A percentile compares a stretch with the other conserved stretches of the same genome.
Conservation (phyloP, 495 filamentous ascomycete genomes). For the Daldinia concentrica region DNA sequence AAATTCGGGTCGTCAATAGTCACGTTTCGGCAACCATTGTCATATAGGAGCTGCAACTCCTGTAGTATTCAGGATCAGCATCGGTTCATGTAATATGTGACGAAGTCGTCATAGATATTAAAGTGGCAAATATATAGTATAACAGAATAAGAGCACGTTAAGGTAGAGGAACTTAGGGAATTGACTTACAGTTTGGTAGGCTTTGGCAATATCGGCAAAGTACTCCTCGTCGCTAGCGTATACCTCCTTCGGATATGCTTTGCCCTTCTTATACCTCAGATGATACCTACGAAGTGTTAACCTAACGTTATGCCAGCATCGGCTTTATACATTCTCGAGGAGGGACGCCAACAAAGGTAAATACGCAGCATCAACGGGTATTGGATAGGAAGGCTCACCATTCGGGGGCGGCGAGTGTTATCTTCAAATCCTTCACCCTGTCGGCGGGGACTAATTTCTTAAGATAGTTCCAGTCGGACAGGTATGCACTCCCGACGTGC, state of each 20-base stretch:
- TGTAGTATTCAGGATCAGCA: conserved; percentile 28
- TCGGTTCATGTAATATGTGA: not conserved
- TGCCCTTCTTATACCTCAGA: conserved; percentile 67
- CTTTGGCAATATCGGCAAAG: conserved; percentile 71
- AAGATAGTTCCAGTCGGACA: conserved; percentile 71
- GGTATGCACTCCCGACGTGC: conserved; percentile 69
- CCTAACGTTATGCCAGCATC: conserved; percentile 48
- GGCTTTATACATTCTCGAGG: not conserved
- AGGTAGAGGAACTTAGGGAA: not conserved
- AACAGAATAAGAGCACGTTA: not conserved
- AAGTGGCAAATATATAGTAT: not conserved
- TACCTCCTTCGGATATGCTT: conserved; percentile 68
- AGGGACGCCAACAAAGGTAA: conserved; percentile 51
- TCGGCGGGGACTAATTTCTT: conserved; percentile 65
- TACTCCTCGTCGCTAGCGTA: conserved; percentile 70
- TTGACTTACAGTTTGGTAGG: conserved; percentile 58
- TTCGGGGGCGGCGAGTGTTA: conserved; percentile 71
- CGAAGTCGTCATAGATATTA: not conserved
- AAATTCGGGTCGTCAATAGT: conserved; percentile 74
- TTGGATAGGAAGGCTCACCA: conserved; percentile 50
- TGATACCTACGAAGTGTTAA: conserved; percentile 55
- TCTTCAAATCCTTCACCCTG: conserved; percentile 66
- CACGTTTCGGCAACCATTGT: conserved; percentile 70
- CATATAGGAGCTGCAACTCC: conserved; percentile 70
- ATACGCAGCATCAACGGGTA: not conserved